Conservation (phyloP, 2,329 filamentous ascomycete species). For the Colletotrichum sojae region DNA sequence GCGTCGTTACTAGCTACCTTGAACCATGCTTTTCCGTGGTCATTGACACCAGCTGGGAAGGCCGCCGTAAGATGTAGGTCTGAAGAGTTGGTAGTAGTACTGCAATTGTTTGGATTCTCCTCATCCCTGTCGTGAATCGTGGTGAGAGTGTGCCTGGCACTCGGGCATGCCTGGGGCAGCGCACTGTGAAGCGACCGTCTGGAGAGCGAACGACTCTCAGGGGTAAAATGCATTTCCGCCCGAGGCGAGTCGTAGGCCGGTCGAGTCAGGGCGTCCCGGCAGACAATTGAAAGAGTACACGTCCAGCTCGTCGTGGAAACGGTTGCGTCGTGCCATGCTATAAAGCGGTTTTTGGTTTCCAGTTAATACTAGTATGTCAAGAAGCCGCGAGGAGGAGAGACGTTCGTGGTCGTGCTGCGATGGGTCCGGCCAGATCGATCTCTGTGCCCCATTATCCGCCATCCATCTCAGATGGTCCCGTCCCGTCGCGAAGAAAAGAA, state of each 20-base stretch:
- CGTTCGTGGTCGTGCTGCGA: conserved; percentile 32
- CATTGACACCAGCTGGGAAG: conserved; percentile 13
- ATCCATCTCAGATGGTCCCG: conserved; percentile 39
- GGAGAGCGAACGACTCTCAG: conserved; percentile 17
- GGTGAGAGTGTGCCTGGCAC: conserved; percentile 10
- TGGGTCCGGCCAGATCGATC: conserved; percentile 39
- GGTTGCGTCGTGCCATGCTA: neutral
- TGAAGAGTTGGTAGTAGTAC: conserved; percentile 9
- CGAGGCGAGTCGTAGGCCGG: conserved; percentile 9
- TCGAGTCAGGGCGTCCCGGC: conserved; percentile 23
- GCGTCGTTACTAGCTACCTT: conserved; percentile 5
- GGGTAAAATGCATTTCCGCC: conserved; percentile 26
- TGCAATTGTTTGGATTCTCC: conserved; percentile 31
- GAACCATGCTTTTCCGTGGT: conserved; percentile 10
- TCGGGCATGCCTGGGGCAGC: conserved; percentile 13
- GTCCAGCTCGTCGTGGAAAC: neutral
- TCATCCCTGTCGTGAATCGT: conserved; percentile 33
- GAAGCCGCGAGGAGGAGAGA: conserved; percentile 2
- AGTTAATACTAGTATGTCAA: conserved; percentile 6
- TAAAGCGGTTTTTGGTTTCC: neutral
- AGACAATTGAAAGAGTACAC: neutral
- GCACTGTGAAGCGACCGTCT: conserved; percentile 4
- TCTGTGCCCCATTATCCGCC: conserved; percentile 38
- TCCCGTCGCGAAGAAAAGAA: conserved; percentile 29
- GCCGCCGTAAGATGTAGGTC: conserved; percentile 6